Evolutionary conservation across 2,329 filamentous ascomycete genomes (phyloP).

Genomic region (Knoxdaviesia capensis): DNA sequence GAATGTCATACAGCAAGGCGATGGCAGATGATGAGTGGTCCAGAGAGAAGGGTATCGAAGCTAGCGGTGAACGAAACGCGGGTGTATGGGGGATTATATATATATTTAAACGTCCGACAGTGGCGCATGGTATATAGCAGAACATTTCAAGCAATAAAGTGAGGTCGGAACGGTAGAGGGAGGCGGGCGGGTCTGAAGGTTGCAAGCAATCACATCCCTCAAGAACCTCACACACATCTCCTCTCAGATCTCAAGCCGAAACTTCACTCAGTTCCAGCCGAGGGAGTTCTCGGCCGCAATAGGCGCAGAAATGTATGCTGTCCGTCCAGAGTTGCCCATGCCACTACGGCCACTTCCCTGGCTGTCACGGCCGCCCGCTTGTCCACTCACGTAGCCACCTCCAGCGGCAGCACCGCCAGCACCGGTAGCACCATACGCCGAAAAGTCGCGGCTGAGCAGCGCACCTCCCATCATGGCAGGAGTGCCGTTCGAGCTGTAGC

Average conservation of each 20-base stretch:
- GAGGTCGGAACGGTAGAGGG: too few relatives aligned
- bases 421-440: constrained; percentile 27
- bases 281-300: constrained; percentile 88
- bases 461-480: constrained; percentile 53
- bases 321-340: constrained; percentile 31
- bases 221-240: too few relatives aligned
- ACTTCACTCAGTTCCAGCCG: constrained; percentile 56
- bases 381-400: too few relatives aligned
- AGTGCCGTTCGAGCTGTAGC: constrained; percentile 24
- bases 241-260: too few relatives aligned
- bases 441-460: constrained; percentile 34
- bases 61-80: not conserved
- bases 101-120: too few relatives aligned
- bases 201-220: too few relatives aligned
- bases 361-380: constrained; percentile 22
- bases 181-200: too few relatives aligned
- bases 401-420: constrained; percentile 13
- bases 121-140: too few relatives aligned
- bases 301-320: constrained; percentile 62
- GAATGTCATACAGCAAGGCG: not conserved
- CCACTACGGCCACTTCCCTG: constrained; percentile 44
- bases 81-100: too few relatives aligned
- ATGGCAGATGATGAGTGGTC: too few relatives aligned
- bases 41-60: constrained; percentile 1
- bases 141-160: too few relatives aligned